A percentile compares a stretch with the other conserved stretches of the same genome.
Conservation (phyloP, 345 rosid genomes). For the Passiflora organensis region DNA sequence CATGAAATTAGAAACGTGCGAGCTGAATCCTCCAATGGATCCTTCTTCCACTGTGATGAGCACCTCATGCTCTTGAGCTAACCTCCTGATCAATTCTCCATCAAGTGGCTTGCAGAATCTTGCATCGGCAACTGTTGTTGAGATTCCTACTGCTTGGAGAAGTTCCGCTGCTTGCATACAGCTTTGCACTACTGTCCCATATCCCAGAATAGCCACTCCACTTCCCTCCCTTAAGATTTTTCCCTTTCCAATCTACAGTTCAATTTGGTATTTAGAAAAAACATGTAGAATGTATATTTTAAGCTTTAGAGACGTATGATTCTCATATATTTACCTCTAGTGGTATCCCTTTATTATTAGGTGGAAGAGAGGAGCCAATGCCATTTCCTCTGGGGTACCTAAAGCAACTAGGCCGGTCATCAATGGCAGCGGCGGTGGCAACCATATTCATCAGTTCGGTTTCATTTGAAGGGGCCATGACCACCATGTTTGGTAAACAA, state of each 20-base stretch:
- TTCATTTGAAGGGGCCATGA: slow-evolving; percentile 52
- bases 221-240: slow-evolving; percentile 36
- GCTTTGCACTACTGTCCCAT: slow-evolving; percentile 37
- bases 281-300: not conserved
- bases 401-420: slow-evolving; percentile 48
- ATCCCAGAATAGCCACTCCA: slow-evolving; percentile 42
- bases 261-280: not conserved
- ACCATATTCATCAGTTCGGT: slow-evolving; percentile 54
- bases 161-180: slow-evolving; percentile 36
- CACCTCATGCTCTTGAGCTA: slow-evolving; percentile 36
- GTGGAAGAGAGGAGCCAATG: slow-evolving; percentile 33
- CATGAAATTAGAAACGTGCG: slow-evolving; percentile 45
- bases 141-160: slow-evolving; percentile 22
- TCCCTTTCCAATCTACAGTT: slow-evolving; percentile 40
- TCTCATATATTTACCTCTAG: slow-evolving; percentile 23
- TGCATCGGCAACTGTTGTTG: slow-evolving; percentile 45
- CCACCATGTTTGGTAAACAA: slow-evolving; percentile 56
- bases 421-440: slow-evolving; percentile 48
- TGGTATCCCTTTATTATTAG: slow-evolving; percentile 42
- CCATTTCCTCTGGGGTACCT: slow-evolving; percentile 54
- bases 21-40: slow-evolving; percentile 44
- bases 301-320: not conserved
- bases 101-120: slow-evolving; percentile 50
- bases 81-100: slow-evolving; percentile 26
- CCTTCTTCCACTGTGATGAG: slow-evolving; percentile 51